Evolutionary conservation across 768 basidiomycete species (phyloP).

Genomic region (Naganishia antarctica): DNA sequence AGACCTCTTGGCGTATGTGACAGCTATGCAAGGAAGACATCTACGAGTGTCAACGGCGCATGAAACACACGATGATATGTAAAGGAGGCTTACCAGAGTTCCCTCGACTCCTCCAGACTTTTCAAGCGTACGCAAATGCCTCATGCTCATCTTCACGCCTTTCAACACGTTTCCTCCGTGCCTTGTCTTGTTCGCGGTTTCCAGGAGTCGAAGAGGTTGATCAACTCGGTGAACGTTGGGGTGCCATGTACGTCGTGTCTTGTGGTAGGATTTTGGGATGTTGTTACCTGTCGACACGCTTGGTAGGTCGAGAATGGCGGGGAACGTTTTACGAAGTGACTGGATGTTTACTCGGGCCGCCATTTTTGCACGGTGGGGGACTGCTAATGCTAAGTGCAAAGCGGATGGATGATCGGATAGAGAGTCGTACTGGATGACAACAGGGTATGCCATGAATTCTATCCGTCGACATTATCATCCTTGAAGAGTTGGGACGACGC

Average conservation of each 20-base stretch:
- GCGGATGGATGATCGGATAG: no score
- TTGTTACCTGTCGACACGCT: slow-evolving; percentile 42
- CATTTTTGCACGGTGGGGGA: no score
- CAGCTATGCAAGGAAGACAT: slow-evolving; percentile 28
- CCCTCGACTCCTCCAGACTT: slow-evolving; percentile 48
- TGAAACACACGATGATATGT: neutral
- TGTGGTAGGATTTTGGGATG: slow-evolving; percentile 47
- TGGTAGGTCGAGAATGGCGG: slow-evolving; percentile 42
- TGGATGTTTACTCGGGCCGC: slow-evolving; percentile 23
- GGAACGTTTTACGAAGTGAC: slow-evolving; percentile 36
- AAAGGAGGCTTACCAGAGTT: slow-evolving; percentile 36
- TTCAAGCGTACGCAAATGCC: slow-evolving; percentile 40
- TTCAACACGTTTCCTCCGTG: slow-evolving; percentile 28
- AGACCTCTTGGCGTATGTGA: slow-evolving; percentile 39
- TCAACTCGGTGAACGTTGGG: slow-evolving; percentile 40
- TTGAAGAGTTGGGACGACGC: no score
- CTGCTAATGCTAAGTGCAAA: no score
- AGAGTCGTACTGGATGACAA: no score
- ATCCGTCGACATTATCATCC: no score
- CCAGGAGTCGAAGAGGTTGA: slow-evolving; percentile 30
- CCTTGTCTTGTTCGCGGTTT: slow-evolving; percentile 18
- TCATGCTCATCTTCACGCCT: slow-evolving; percentile 45
- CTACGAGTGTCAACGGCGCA: neutral
- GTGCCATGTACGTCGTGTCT: slow-evolving; percentile 42
- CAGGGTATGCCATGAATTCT: no score